Evolutionary conservation across 2,329 filamentous ascomycete species (phyloP).

Genomic region (Penicillium crustosum): DNA sequence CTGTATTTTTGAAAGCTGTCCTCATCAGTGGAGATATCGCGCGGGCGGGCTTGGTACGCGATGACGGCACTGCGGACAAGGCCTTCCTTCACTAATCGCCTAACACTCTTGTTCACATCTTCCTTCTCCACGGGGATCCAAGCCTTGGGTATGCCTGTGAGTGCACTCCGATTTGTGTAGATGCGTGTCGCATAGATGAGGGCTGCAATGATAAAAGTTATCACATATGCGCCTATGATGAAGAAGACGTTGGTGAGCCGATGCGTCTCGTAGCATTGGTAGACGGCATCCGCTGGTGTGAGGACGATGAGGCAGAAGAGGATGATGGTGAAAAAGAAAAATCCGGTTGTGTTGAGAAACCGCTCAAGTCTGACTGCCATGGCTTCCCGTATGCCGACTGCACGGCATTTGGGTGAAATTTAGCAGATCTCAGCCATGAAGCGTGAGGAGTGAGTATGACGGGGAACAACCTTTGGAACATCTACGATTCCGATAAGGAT

Average conservation of each 20-base stretch:
- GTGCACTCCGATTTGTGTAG: conserved; percentile 77
- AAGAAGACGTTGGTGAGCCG: conserved; percentile 81
- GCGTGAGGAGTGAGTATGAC: neutral
- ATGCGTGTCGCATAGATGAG: conserved; percentile 82
- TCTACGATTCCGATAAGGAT: conserved; percentile 6
- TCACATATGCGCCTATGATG: conserved; percentile 71
- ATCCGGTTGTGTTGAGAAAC: conserved; percentile 78
- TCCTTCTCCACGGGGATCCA: conserved; percentile 85
- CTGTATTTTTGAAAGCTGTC: conserved; percentile 30
- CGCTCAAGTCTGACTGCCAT: conserved; percentile 59
- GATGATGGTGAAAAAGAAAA: conserved; percentile 72
- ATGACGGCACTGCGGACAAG: conserved; percentile 76
- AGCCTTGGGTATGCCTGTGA: conserved; percentile 79
- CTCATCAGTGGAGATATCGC: conserved; percentile 53
- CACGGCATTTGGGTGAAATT: conserved; percentile 12
- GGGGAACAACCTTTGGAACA: neutral
- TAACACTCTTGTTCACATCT: conserved; percentile 73
- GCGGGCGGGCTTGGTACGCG: conserved; percentile 73
- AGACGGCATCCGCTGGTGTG: conserved; percentile 77
- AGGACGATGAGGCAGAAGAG: conserved; percentile 72
- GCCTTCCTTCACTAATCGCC: conserved; percentile 70
- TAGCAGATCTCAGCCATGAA: conserved; percentile 1
- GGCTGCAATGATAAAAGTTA: conserved; percentile 67
- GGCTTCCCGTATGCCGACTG: conserved; percentile 18
- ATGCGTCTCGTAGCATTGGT: conserved; percentile 66